Conservation (phyloP, 257 asterid genomes). For the Cordia subcordata region DNA sequence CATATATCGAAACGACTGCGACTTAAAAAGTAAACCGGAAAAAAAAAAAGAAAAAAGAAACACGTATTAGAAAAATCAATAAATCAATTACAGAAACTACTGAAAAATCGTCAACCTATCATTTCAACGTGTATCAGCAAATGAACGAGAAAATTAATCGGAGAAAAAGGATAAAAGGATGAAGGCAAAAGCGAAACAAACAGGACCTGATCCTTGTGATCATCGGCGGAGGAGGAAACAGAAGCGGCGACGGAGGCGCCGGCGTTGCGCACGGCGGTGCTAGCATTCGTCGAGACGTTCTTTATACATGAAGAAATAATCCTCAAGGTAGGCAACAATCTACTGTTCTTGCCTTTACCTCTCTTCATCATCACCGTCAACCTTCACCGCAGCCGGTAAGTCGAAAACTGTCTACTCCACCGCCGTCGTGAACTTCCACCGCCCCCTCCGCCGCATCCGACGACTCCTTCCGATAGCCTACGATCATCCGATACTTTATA, state of each 20-base stretch:
- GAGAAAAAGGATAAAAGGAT: not conserved
- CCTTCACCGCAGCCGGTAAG: not conserved
- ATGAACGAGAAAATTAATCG: not conserved
- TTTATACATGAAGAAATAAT: constrained; percentile 67
- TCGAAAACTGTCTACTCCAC: not conserved
- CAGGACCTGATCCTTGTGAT: constrained; percentile 67
- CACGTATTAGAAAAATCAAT: no score
- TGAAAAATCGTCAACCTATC: not conserved
- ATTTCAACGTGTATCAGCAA: not conserved
- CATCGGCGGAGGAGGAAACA: constrained; percentile 52
- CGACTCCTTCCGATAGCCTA: constrained; percentile 2
- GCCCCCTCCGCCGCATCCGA: constrained; percentile 25
- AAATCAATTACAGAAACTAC: not conserved
- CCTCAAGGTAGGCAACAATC: constrained; percentile 59
- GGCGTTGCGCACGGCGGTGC: constrained; percentile 47
- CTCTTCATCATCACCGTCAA: constrained; percentile 36
- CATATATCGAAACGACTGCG: no score
- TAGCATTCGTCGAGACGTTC: constrained; percentile 71
- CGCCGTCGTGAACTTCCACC: not conserved
- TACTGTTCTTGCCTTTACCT: constrained; percentile 50
- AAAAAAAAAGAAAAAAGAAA: no score
- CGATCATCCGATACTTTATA: constrained; percentile 4
- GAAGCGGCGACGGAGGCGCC: constrained; percentile 68
- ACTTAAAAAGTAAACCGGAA: no score
- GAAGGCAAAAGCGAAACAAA: constrained; percentile 10